phyloP scores from a whole-genome alignment of 768 basidiomycete genomes.

The Rhodosporidiobolus odoratus region DNA sequence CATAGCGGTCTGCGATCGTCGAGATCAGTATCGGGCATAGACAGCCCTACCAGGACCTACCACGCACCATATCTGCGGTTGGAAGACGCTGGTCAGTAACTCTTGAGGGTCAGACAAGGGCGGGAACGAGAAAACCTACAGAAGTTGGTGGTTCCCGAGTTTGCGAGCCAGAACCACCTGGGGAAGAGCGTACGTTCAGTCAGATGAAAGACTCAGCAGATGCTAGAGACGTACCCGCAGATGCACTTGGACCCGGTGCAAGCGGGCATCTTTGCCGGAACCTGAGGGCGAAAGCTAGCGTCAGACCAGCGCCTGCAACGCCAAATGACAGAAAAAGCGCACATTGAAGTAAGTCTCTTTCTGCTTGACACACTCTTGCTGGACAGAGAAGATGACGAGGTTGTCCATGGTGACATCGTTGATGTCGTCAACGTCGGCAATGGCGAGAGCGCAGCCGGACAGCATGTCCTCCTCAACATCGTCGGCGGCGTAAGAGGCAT shows the following conservation, averaged over 20 bases:
- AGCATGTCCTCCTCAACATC: conserved; percentile 15
- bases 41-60: no score
- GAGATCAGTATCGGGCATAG: no score
- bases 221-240: no score
- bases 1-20: no score
- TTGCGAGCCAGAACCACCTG: conserved; percentile 39
- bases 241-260: conserved; percentile 42
- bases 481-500: neutral
- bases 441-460: conserved; percentile 41
- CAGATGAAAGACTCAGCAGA: no score
- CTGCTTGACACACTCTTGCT: conserved; percentile 41
- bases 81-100: no score
- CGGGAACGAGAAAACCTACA: neutral
- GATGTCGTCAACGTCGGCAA: conserved; percentile 37
- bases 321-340: no score
- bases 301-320: no score
- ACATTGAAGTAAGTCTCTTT: conserved; percentile 36
- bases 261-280: conserved; percentile 40
- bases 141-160: conserved; percentile 20
- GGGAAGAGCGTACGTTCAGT: no score
- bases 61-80: no score
- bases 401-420: conserved; percentile 20
- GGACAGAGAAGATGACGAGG: conserved; percentile 40
- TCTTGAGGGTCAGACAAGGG: no score
- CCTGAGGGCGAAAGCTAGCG: no score